These are phyloP conservation scores for Aspergillus caelatus DNA, from an alignment of 2,329 filamentous ascomycete species.

Conservation along the genomic window DNA sequence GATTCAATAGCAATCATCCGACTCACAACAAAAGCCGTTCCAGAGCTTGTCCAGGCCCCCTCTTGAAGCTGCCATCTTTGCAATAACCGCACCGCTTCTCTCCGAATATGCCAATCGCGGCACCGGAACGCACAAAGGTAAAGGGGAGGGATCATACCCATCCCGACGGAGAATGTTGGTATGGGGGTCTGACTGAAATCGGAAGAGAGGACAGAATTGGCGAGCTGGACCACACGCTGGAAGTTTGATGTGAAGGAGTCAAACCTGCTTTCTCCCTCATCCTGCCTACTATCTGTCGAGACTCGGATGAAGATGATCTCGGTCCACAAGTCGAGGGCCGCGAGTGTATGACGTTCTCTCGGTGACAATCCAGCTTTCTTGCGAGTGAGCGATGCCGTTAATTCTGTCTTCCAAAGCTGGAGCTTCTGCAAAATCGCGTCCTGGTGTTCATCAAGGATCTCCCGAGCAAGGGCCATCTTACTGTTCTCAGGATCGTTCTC, in stretches of 20 bases:
- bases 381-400: not conserved
- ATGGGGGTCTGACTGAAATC: not conserved
- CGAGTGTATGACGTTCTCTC: not conserved
- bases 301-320: not conserved
- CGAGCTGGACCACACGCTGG: not conserved
- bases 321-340: not conserved
- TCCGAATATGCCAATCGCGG: conserved; percentile 27
- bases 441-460: not conserved
- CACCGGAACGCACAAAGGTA: conserved; percentile 38
- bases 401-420: not conserved
- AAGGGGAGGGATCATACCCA: conserved; percentile 36
- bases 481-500: not conserved
- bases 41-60: not conserved
- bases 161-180: conserved; percentile 25
- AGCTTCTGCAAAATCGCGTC: not conserved
- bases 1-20: not conserved
- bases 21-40: not conserved
- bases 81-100: not conserved
- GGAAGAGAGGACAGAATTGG: not conserved
- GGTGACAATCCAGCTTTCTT: not conserved
- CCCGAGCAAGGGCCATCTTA: not conserved
- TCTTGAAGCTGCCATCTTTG: not conserved
- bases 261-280: not conserved
- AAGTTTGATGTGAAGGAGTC: not conserved
- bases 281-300: not conserved